These are phyloP conservation scores for Nemania sp. DNA, from an alignment of 2,329 filamentous ascomycete species.

Conservation along the genomic window DNA sequence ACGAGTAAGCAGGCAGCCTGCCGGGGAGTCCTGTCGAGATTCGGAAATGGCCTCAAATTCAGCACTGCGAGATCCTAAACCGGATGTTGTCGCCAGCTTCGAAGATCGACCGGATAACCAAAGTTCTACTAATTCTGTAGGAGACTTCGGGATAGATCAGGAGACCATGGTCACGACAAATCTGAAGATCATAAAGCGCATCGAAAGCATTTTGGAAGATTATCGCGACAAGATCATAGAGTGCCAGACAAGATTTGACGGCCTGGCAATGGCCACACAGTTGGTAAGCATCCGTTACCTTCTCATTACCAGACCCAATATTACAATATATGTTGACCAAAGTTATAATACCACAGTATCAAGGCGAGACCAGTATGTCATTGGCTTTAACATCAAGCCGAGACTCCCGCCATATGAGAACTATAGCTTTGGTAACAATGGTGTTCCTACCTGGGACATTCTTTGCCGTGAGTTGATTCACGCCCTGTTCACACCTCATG, in stretches of 20 bases:
- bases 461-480: constrained; percentile 16
- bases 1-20: not conserved
- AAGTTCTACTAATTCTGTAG: not conserved
- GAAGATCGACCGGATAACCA: not conserved
- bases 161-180: not conserved
- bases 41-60: no score
- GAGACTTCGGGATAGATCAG: not conserved
- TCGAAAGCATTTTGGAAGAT: constrained; percentile 34
- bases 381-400: constrained; percentile 4
- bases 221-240: constrained; percentile 41
- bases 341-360: constrained; percentile 23
- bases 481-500: not conserved
- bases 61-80: no score
- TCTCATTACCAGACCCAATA: constrained; percentile 10
- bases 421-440: constrained; percentile 30
- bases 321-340: constrained; percentile 24
- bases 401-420: constrained; percentile 38
- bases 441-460: constrained; percentile 27
- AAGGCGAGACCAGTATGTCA: constrained; percentile 19
- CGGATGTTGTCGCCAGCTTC: no score
- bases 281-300: constrained; percentile 32
- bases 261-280: constrained; percentile 41
- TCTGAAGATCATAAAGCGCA: not conserved
- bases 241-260: constrained; percentile 41
- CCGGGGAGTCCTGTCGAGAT: not conserved